Percentiles rank a stretch among this genome's conserved stretches.
These are phyloP conservation scores for Pouteria campechiana DNA, from an alignment of 179 eudicot genomes.

Conservation along the genomic window DNA sequence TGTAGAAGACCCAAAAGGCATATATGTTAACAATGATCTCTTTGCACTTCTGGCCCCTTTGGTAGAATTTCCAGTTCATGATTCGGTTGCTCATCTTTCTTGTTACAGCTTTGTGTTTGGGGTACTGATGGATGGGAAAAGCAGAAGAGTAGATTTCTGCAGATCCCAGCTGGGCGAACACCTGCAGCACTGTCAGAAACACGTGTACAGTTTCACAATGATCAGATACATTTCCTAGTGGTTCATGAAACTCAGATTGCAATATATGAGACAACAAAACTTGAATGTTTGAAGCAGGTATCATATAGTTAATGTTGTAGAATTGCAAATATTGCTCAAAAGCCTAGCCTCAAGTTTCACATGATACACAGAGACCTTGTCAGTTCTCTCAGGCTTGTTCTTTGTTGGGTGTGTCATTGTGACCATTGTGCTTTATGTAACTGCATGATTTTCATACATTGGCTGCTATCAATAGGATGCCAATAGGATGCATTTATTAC, in stretches of 20 bases:
- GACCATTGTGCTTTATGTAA: background rate
- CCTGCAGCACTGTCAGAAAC: slow-evolving; percentile 57
- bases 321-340: background rate
- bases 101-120: slow-evolving; percentile 76
- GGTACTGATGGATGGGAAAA: slow-evolving; percentile 85
- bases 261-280: slow-evolving; percentile 68
- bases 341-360: background rate
- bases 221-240: slow-evolving; percentile 63
- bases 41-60: too few species aligned
- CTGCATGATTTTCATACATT: slow-evolving; percentile 1
- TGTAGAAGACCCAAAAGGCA: too few species aligned
- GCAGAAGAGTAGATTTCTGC: slow-evolving; percentile 49
- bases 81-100: background rate
- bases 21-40: too few species aligned
- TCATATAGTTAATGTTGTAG: background rate
- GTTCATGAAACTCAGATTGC: slow-evolving; percentile 89
- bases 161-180: slow-evolving; percentile 48
- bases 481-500: background rate
- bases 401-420: background rate
- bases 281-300: slow-evolving; percentile 83
- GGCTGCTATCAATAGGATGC: too few species aligned
- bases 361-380: background rate
- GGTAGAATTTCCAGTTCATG: too few species aligned
- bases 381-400: slow-evolving; percentile 1
- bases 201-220: slow-evolving; percentile 77